Evolutionary conservation across 2,329 filamentous ascomycete genomes (phyloP), one percentile per base, ranked within the genome.

Genomic region (Neocatenulostroma microsporum): DNA sequence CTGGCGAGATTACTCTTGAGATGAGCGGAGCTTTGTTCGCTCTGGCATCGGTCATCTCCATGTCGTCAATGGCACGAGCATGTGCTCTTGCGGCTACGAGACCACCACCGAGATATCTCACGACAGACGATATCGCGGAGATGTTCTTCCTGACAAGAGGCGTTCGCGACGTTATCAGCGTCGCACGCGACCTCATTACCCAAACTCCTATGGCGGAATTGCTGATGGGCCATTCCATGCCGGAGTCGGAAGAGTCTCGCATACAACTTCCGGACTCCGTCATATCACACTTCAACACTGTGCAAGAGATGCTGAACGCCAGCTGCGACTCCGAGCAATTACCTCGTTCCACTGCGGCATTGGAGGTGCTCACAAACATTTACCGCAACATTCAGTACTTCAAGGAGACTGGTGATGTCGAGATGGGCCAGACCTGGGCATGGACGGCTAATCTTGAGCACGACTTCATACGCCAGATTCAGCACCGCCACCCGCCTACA

Each of bases 71-170:
- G 17, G 40, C 45, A 15, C 28, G 39, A 28, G 36, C 44, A n/a
- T 45, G 37, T 26, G 44, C 41, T n/a, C 29, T 34, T 24, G 47
- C 44, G 7, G 34, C 37, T 13, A 21, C 36, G 12, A 41, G 40
- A 41, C 36, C 41, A 9, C 40, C 39, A 17, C 44, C 39, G 10
- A 27, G 34, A 20, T 37, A 34, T 14, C 26, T 52, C 5, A 41
- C 37, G 19, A 38, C 48, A 13, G 49, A 52, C 11, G 46, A 50
- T 13, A 36, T 54, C 7, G 37, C 41, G n/a, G 47, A 54, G 27
- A 29, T 45, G 11, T 41, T 53, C 13, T 26, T 42, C 4, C 34
- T 54, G 13, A 52, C 45, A 5, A 32, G 44, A 28, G 46, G 48
- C 9, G 46, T 49, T 8, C 33, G 35, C 12, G 44, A 42, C 13